A percentile compares a stretch with the other conserved stretches of the same genome.
Evolutionary conservation across 1,284 basidiomycete species (phyloP).

Genomic region (Apiotrichum veenhuisii): DNA sequence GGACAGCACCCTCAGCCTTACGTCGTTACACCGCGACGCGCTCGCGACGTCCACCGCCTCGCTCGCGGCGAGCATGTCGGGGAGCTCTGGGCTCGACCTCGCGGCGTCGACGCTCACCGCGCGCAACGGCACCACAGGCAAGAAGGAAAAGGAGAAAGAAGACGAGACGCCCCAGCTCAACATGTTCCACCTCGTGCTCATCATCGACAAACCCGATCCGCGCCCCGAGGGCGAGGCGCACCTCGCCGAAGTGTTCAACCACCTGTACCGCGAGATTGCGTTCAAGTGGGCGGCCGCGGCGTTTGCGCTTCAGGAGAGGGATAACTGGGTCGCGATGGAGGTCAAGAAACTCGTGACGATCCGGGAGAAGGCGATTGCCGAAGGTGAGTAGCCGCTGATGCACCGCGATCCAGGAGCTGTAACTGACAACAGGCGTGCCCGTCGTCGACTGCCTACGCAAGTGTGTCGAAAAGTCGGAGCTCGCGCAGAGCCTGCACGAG

Average conservation of each 20-base stretch:
- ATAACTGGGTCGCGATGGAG: conserved; percentile 74
- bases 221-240: conserved; percentile 53
- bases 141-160: conserved; percentile 4
- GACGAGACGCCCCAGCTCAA: conserved; percentile 57
- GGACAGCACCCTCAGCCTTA: neutral
- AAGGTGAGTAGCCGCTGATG: conserved; percentile 29
- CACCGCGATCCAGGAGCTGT: neutral
- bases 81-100: neutral
- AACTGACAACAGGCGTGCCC: conserved; percentile 23
- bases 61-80: neutral
- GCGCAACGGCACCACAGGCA: neutral
- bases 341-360: conserved; percentile 64
- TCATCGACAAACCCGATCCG: conserved; percentile 84
- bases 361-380: conserved; percentile 57
- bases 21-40: neutral
- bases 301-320: conserved; percentile 76
- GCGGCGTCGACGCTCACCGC: neutral
- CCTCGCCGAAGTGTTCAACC: conserved; percentile 66
- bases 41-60: neutral
- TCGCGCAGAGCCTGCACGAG: conserved; percentile 68
- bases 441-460: conserved; percentile 34
- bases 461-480: conserved; percentile 59
- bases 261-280: conserved; percentile 72
- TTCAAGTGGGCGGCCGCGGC: conserved; percentile 84
- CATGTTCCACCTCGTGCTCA: conserved; percentile 82